A percentile compares a stretch with the other conserved stretches of the same genome.
These are phyloP conservation scores for Daedaleopsis sinensis DNA, from an alignment of 768 basidiomycete species.

Conservation along the genomic window DNA sequence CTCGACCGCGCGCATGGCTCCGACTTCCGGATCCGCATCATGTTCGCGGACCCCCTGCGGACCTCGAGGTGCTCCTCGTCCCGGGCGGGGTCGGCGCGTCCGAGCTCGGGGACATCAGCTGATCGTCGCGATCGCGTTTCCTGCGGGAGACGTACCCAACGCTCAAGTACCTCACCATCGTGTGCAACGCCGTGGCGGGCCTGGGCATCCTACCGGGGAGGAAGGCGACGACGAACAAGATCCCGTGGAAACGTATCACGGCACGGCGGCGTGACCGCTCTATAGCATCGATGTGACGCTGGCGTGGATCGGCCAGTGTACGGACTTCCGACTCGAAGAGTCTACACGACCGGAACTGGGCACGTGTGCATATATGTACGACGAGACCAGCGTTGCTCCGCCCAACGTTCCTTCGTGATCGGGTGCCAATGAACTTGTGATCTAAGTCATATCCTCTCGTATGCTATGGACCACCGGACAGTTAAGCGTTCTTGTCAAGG, in stretches of 20 bases:
- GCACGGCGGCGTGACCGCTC: conserved; percentile 39
- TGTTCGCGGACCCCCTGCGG: background rate
- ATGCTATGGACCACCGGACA: too few relatives aligned
- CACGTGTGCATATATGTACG: background rate
- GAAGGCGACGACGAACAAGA: conserved; percentile 41
- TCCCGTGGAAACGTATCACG: conserved; percentile 20
- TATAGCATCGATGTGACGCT: conserved; percentile 18
- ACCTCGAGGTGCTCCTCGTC: conserved; percentile 1
- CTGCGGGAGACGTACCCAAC: background rate
- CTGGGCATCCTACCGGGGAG: conserved; percentile 38
- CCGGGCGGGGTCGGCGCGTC: background rate
- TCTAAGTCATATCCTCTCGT: too few relatives aligned
- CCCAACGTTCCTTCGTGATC: too few relatives aligned
- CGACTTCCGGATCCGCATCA: background rate
- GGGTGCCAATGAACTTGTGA: too few relatives aligned
- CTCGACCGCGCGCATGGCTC: background rate
- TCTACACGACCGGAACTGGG: background rate
- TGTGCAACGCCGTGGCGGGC: conserved; percentile 39
- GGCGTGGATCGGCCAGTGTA: background rate
- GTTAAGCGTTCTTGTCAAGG: too few relatives aligned
- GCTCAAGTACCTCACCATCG: conserved; percentile 36
- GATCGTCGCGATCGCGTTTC: background rate
- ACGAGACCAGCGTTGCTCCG: background rate
- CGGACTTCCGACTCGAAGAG: background rate
- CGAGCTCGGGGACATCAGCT: background rate